These are phyloP conservation scores for Aspergillus felis DNA, from an alignment of 2,329 filamentous ascomycete genomes.

Conservation along the genomic window DNA sequence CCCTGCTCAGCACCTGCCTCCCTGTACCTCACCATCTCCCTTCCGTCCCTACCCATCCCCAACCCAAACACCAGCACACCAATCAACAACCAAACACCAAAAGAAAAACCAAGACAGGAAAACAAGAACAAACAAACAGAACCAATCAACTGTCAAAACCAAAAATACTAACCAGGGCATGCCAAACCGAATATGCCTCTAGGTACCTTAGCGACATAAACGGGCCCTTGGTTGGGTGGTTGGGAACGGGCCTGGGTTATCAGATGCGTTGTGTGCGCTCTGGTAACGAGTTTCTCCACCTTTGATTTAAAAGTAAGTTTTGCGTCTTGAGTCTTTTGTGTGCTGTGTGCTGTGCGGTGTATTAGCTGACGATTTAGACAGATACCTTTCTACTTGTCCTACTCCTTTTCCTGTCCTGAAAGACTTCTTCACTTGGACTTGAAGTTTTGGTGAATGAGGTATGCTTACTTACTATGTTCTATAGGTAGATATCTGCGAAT, in stretches of 20 bases:
- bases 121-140: neutral
- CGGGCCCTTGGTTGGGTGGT: constrained; percentile 13
- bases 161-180: constrained; percentile 3
- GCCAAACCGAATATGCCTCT: neutral
- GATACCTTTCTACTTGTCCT: neutral
- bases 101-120: neutral
- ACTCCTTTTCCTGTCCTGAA: no score
- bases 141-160: no score
- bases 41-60: neutral
- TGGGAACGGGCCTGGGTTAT: constrained; percentile 18
- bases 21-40: neutral
- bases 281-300: neutral
- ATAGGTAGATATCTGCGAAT: no score
- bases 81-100: neutral
- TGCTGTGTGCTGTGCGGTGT: neutral
- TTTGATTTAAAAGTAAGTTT: neutral
- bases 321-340: neutral
- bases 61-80: neutral
- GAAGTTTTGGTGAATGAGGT: no score
- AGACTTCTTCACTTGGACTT: neutral
- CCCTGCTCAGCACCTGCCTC: neutral
- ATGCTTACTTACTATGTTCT: no score
- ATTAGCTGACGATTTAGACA: neutral
- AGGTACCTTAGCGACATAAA: neutral
- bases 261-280: constrained; percentile 1